Conservation (phyloP, 2,329 filamentous ascomycete genomes). For the Xylaria sp. region DNA sequence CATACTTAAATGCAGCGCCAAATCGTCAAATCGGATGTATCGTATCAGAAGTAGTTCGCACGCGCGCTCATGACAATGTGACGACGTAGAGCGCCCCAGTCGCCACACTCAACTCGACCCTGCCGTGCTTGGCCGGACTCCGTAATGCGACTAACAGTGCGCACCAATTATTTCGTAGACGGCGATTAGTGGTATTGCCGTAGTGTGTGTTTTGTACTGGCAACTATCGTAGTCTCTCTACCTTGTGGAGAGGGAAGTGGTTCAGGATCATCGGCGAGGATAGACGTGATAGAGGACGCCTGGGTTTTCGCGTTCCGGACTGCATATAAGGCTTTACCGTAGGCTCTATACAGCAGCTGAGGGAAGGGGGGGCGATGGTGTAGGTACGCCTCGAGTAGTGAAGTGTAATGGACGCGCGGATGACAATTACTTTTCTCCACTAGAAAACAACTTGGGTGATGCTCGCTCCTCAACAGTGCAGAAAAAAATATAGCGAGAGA, state of each 20-base stretch:
- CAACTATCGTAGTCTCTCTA: slow-evolving; percentile 16
- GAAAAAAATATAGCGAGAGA: neutral
- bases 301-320: neutral
- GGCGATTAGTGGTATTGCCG: slow-evolving; percentile 11
- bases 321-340: slow-evolving; percentile 13
- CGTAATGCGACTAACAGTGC: slow-evolving; percentile 13
- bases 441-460: slow-evolving; percentile 4
- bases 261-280: slow-evolving; percentile 14
- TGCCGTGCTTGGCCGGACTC: slow-evolving; percentile 16
- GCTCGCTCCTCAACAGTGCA: slow-evolving; percentile 8
- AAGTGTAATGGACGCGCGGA: slow-evolving; percentile 16
- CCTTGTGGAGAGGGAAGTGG: slow-evolving; percentile 1
- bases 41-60: slow-evolving; percentile 19
- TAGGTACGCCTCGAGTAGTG: neutral
- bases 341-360: neutral
- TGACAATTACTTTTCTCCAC: neutral
- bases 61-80: slow-evolving; percentile 29
- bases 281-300: neutral
- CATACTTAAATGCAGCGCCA: slow-evolving; percentile 13
- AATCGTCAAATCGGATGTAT: slow-evolving; percentile 5
- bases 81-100: slow-evolving; percentile 16
- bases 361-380: neutral
- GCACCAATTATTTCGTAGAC: slow-evolving; percentile 8
- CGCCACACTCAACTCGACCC: slow-evolving; percentile 7
- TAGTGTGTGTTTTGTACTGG: slow-evolving; percentile 4